Evolutionary conservation across 2,329 filamentous ascomycete species (phyloP).

Genomic region (Xylariaceae sp.): DNA sequence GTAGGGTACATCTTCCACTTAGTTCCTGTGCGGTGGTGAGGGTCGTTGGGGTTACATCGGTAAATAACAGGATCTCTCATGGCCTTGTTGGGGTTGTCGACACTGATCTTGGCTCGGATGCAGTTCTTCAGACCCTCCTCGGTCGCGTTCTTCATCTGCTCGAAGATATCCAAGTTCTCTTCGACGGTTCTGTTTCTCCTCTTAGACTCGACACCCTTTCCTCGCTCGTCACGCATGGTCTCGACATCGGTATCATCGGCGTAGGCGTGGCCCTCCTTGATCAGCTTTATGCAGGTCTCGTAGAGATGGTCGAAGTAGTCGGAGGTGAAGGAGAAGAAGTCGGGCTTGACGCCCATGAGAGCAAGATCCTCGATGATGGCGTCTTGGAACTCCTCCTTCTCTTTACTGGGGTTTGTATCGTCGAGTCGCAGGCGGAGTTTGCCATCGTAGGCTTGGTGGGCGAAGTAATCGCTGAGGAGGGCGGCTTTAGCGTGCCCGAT

Average conservation of each 20-base stretch:
- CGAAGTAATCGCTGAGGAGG: slow-evolving; percentile 93
- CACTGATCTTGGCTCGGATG: slow-evolving; percentile 90
- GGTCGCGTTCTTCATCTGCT: slow-evolving; percentile 87
- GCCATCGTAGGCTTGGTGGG: slow-evolving; percentile 87
- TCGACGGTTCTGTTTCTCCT: slow-evolving; percentile 74
- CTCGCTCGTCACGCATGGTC: slow-evolving; percentile 79
- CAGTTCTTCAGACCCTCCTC: slow-evolving; percentile 79
- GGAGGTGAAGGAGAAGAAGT: slow-evolving; percentile 82
- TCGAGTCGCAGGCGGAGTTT: slow-evolving; percentile 90
- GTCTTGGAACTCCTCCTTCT: slow-evolving; percentile 95
- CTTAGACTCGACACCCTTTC: slow-evolving; percentile 77
- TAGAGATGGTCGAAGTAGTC: slow-evolving; percentile 95
- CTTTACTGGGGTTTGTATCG: slow-evolving; percentile 95
- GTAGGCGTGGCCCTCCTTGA: slow-evolving; percentile 84
- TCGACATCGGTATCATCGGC: slow-evolving; percentile 92
- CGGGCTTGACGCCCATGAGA: slow-evolving; percentile 87
- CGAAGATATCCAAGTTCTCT: slow-evolving; percentile 80
- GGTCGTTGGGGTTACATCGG: slow-evolving; percentile 69
- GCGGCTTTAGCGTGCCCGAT: slow-evolving; percentile 95
- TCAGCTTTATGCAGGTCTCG: slow-evolving; percentile 76
- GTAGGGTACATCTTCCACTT: slow-evolving; percentile 85
- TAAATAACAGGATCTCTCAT: slow-evolving; percentile 97
- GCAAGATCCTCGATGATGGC: slow-evolving; percentile 87
- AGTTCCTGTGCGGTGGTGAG: slow-evolving; percentile 73
- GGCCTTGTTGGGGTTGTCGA: slow-evolving; percentile 90